Evolutionary conservation across 306 rosid species (phyloP), one percentile per base, ranked within the genome.

Genomic region (Acacia melanoxylon): DNA sequence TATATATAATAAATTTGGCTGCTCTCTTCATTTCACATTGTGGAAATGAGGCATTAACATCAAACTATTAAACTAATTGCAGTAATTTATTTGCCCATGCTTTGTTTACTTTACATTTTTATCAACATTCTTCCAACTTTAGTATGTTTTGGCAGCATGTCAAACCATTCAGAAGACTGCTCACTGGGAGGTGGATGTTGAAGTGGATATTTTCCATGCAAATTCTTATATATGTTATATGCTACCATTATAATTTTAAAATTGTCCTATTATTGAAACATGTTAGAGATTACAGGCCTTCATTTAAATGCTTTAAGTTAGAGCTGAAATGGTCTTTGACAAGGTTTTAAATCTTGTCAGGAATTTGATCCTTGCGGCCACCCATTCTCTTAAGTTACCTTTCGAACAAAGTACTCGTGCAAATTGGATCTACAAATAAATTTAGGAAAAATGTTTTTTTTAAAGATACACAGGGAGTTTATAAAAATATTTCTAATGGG

Each of bases 161-260:
- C 83, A 95, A 78, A 88, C 85, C 68, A 89, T 95, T 46, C 86
- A 89, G 91, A 89, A 91, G 77, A 88, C 92, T 58, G 97, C 98
- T 76, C 97, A 91, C 68, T 95, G 98, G 99, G 99, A 93, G 85
- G 99, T 92, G 24, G 96, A 89, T 51, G 97, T 95, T 20, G 91
- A 95, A 83, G 99, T 95, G 88, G 98, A 95, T 46, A 66, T 87
- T 83, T 95, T 93, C 80, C 90, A 83, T 82, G 91, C 84, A 16
- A 84, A 92, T 63, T 83, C 90, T n/a, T n/a, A n/a, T n/a, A n/a
- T n/a, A n/a, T n/a, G n/a, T n/a, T n/a, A n/a, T n/a, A n/a, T 22
- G 46, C 74, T 51, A 69, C 73, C 65, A 27, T 63, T 63, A 44
- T 16, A 66, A 44, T 45, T 54, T 54, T 42, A 58, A 65, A 17